Conservation (phyloP, 2,329 filamentous ascomycete genomes). For the Hymenoscyphus occultus region DNA sequence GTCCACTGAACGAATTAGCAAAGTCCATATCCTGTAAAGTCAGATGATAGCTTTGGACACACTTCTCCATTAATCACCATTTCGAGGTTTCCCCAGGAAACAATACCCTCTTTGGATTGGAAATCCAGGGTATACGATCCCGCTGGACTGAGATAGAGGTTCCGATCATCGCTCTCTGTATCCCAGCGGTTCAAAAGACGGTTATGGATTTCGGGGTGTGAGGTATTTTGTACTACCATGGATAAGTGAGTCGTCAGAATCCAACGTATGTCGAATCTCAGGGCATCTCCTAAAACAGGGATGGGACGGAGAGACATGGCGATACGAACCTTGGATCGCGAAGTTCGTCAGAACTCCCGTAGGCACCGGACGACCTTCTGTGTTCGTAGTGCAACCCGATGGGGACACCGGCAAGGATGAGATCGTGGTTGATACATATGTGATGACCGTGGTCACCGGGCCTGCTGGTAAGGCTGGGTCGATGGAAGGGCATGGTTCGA, state of each 20-base stretch:
- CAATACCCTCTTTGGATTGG: background rate
- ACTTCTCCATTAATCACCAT: conserved; percentile 1
- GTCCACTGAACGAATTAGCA: background rate
- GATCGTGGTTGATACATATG: background rate
- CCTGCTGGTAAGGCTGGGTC: background rate
- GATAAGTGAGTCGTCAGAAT: background rate
- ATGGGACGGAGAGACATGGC: background rate
- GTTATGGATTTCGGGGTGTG: background rate
- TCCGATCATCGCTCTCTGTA: background rate
- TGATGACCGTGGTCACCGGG: background rate
- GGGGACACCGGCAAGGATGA: background rate
- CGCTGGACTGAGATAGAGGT: conserved; percentile 4
- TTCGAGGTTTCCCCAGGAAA: background rate
- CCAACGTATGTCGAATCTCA: background rate
- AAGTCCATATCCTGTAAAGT: background rate
- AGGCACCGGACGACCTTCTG: background rate
- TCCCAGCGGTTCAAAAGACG: background rate
- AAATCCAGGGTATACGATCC: background rate
- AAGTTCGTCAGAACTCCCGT: background rate
- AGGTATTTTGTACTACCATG: background rate
- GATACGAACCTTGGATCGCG: background rate
- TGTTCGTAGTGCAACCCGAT: background rate
- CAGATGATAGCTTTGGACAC: background rate
- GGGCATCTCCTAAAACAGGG: background rate
- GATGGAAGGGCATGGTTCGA: background rate